phyloP scores from a whole-genome alignment of 352 stramenopile species.

The Peronospora tabacina region DNA sequence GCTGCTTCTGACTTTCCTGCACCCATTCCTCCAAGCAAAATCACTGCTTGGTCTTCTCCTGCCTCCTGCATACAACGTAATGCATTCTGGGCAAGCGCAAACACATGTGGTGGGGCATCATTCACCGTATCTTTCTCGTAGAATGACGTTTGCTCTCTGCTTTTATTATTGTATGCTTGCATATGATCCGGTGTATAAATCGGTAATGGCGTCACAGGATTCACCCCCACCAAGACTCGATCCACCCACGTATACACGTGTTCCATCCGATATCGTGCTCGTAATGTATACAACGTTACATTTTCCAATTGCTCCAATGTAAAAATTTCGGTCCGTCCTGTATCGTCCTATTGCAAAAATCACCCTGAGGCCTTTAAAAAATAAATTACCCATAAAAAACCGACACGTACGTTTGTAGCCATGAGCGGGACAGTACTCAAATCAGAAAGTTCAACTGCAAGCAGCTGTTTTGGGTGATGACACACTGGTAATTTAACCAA shows the following conservation, averaged over 20 bases:
- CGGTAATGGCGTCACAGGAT: constrained; percentile 56
- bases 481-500: constrained; percentile 47
- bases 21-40: constrained; percentile 66
- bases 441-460: constrained; percentile 50
- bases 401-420: constrained; percentile 47
- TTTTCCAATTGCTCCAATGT: constrained; percentile 60
- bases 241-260: constrained; percentile 81
- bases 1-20: constrained; percentile 72
- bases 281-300: constrained; percentile 60
- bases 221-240: constrained; percentile 63
- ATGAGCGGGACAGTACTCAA: constrained; percentile 61
- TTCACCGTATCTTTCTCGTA: constrained; percentile 52
- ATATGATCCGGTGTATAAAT: constrained; percentile 83
- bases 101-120: constrained; percentile 64
- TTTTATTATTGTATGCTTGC: constrained; percentile 72
- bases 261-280: constrained; percentile 71
- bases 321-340: constrained; percentile 53
- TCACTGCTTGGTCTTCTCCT: constrained; percentile 69
- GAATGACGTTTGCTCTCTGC: constrained; percentile 41
- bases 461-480: constrained; percentile 61
- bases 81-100: constrained; percentile 71
- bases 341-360: constrained; percentile 30
- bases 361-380: not conserved
- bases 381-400: too few relatives aligned
- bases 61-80: constrained; percentile 72